Conservation (phyloP, 2,329 filamentous ascomycete genomes). For the Aspergillus fijiensis region DNA sequence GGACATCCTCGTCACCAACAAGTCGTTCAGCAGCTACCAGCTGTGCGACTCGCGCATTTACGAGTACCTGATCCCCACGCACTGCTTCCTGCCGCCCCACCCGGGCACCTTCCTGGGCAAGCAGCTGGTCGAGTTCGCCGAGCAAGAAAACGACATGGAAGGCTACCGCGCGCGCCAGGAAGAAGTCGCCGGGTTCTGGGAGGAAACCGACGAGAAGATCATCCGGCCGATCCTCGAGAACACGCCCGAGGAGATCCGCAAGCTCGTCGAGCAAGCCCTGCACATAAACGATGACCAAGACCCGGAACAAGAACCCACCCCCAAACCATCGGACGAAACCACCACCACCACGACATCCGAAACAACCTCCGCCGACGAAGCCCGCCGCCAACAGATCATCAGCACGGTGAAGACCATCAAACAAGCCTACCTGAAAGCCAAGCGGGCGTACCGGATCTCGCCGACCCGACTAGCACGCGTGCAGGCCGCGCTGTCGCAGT, state of each 20-base stretch:
- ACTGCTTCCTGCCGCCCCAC: constrained; percentile 89
- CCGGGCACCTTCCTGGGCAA: constrained; percentile 81
- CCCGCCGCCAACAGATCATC: constrained; percentile 54
- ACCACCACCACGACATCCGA: not conserved
- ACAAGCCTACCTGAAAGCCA: constrained; percentile 75
- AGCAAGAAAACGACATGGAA: constrained; percentile 70
- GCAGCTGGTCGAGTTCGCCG: constrained; percentile 74
- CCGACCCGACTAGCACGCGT: constrained; percentile 69
- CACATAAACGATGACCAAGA: constrained; percentile 35
- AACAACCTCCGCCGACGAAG: constrained; percentile 15
- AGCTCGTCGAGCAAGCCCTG: constrained; percentile 42
- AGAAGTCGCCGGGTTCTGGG: constrained; percentile 81
- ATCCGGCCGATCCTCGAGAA: constrained; percentile 66
- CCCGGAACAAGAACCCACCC: not conserved
- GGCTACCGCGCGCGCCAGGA: constrained; percentile 67
- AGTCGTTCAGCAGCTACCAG: constrained; percentile 91
- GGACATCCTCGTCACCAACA: constrained; percentile 87
- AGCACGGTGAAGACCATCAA: constrained; percentile 72
- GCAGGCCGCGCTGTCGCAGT: constrained; percentile 71
- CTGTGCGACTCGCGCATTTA: constrained; percentile 94
- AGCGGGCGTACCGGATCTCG: constrained; percentile 80
- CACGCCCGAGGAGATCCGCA: constrained; percentile 43
- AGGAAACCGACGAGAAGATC: constrained; percentile 73
- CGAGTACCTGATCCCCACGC: constrained; percentile 92
- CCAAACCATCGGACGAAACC: not conserved